Conservation (phyloP, 2,329 filamentous ascomycete species). For the Aspergillus alliaceus region DNA sequence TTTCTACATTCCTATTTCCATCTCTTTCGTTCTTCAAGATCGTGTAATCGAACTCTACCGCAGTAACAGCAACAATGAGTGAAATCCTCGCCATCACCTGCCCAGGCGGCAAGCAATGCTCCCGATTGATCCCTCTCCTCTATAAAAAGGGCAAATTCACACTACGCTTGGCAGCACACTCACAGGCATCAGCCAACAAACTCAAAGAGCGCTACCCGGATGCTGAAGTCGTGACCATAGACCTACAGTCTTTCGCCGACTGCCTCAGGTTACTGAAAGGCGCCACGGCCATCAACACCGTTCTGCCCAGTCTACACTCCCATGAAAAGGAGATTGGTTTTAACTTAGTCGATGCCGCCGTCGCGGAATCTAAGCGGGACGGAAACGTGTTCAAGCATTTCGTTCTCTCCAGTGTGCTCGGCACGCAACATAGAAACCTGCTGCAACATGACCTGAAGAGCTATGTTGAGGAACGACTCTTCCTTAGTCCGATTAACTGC, state of each 20-base stretch:
- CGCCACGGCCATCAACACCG: slow-evolving; percentile 11
- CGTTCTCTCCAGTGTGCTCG: background rate
- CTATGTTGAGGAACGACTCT: background rate
- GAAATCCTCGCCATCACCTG: slow-evolving; percentile 37
- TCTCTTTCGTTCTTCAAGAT: too few relatives aligned
- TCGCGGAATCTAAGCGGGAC: background rate
- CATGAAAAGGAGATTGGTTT: background rate
- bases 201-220: background rate
- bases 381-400: background rate
- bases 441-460: background rate
- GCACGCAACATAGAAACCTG: background rate
- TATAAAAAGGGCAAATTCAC: slow-evolving; percentile 17
- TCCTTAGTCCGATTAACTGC: background rate
- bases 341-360: background rate
- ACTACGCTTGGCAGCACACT: slow-evolving; percentile 10
- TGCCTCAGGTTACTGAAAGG: slow-evolving; percentile 11
- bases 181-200: background rate
- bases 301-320: background rate
- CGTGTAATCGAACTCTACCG: too few relatives aligned
- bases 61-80: background rate
- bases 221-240: background rate
- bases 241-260: slow-evolving; percentile 16
- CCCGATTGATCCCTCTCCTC: slow-evolving; percentile 35
- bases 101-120: slow-evolving; percentile 40
- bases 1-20: too few relatives aligned